Evolutionary conservation across 2,329 filamentous ascomycete genomes (phyloP).

Genomic region (Nigrograna mackinnonii): DNA sequence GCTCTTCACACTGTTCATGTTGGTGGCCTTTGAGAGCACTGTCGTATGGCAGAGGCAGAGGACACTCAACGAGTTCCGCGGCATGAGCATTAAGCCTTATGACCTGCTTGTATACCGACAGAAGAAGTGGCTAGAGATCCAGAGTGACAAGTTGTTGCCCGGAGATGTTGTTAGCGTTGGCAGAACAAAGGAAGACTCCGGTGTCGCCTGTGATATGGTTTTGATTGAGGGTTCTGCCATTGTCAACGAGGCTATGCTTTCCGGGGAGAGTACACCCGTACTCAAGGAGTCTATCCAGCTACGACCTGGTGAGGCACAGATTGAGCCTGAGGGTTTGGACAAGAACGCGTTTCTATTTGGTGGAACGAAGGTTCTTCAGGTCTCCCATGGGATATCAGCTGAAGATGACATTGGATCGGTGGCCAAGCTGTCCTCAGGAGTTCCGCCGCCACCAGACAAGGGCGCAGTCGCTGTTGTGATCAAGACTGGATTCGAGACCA

Average conservation of each 20-base stretch:
- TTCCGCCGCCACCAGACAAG: slow-evolving; percentile 85
- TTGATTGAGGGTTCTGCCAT: slow-evolving; percentile 94
- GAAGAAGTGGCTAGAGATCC: slow-evolving; percentile 84
- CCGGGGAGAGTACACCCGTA: slow-evolving; percentile 94
- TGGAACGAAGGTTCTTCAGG: slow-evolving; percentile 94
- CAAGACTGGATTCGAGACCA: slow-evolving; percentile 98
- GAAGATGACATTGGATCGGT: slow-evolving; percentile 64
- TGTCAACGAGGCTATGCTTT: slow-evolving; percentile 99
- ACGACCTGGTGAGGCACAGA: slow-evolving; percentile 74
- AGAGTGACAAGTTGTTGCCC: slow-evolving; percentile 89
- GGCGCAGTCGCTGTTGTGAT: slow-evolving; percentile 92
- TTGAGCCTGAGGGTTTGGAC: slow-evolving; percentile 90
- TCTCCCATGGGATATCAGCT: slow-evolving; percentile 82
- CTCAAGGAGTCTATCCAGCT: slow-evolving; percentile 95
- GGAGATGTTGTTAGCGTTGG: slow-evolving; percentile 92
- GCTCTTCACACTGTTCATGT: slow-evolving; percentile 97
- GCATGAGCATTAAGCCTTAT: slow-evolving; percentile 99
- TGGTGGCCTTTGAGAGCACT: slow-evolving; percentile 95
- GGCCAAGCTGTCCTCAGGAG: slow-evolving; percentile 72
- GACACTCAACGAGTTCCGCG: slow-evolving; percentile 93
- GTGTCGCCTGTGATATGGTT: slow-evolving; percentile 96
- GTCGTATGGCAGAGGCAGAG: slow-evolving; percentile 99
- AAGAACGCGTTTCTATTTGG: slow-evolving; percentile 97
- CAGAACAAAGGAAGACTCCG: slow-evolving; percentile 94
- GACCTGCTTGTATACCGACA: slow-evolving; percentile 88